phyloP scores from a whole-genome alignment of 1,284 basidiomycete species.

The Moesziomyces sp. region DNA sequence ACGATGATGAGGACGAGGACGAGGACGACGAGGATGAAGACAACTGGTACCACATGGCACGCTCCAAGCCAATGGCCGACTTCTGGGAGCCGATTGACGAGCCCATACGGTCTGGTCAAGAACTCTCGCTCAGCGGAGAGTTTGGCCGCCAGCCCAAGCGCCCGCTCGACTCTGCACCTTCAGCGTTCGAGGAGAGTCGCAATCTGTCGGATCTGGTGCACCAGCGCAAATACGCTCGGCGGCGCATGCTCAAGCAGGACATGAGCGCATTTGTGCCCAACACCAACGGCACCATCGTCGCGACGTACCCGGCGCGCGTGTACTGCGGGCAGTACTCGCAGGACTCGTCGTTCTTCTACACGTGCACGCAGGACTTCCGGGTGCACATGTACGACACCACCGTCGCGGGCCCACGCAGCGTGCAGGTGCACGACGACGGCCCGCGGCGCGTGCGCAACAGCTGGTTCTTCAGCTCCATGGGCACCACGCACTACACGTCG shows the following conservation, averaged over 20 bases:
- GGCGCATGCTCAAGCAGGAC: constrained; percentile 69
- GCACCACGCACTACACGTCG: constrained; percentile 69
- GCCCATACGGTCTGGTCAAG: constrained; percentile 78
- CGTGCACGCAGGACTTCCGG: constrained; percentile 77
- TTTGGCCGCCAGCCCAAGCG: constrained; percentile 75
- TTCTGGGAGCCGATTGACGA: constrained; percentile 69
- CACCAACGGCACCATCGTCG: constrained; percentile 85
- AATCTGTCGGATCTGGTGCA: constrained; percentile 43
- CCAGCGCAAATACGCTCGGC: constrained; percentile 48
- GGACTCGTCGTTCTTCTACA: constrained; percentile 69
- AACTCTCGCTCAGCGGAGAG: constrained; percentile 81
- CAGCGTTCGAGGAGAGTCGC: constrained; percentile 35
- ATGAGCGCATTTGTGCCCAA: constrained; percentile 78
- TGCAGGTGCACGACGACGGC: constrained; percentile 42
- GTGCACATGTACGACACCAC: constrained; percentile 69
- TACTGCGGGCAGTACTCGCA: constrained; percentile 92
- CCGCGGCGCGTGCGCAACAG: constrained; percentile 29
- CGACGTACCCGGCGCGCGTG: constrained; percentile 80
- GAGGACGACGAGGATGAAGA: constrained; percentile 41
- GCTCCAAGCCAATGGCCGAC: constrained; percentile 43
- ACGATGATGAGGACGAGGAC: constrained; percentile 42
- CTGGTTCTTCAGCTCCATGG: constrained; percentile 47
- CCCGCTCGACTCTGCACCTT: constrained; percentile 30
- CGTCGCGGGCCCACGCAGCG: constrained; percentile 22
- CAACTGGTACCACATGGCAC: constrained; percentile 43